Evolutionary conservation across 2,329 filamentous ascomycete species (phyloP), one percentile per base, ranked within the genome.

Genomic region (Pseudogymnoascus sp.): DNA sequence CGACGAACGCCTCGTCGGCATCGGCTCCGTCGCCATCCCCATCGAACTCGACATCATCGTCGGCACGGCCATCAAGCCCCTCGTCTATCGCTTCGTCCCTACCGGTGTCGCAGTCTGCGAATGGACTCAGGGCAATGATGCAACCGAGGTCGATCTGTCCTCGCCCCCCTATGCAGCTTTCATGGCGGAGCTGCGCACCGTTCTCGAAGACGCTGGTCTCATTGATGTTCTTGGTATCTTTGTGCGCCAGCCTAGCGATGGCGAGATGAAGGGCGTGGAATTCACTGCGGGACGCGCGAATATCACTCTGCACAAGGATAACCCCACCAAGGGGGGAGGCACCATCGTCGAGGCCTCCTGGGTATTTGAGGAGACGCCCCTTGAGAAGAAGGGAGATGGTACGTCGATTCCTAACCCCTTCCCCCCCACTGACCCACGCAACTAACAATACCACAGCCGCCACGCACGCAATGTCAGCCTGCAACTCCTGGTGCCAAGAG

Each of bases 1-100:
- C 10, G 70, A 71, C 52, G 71, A 73, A 38, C 71, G 73, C 52
- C 64, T 62, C 38, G 60, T 45, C 21, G 57, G 10, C 21, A 10
- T 38, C 5, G 59, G 59, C 15, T 59, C 69, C 23, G 62, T 59
- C 0, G 45, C 45, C 3, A 10, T 52, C 5, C 45, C 45, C 10
- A 58, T 35, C 30, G 35, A 39, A 13, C 9, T 58, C n/a, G 55
- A 58, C 33, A 58, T 39, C 35, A 39, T 21, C 12, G 33, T 35
- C 18, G 55, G 33, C 5, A 39, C 55, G 3, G 35, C 55, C 6
- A 23, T 58, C 30, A 39, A 58, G 55, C 55, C 55, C 2, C 55
- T 58, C 5, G 35, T 58, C 10, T 39, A 39, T 30, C 30, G 33
- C 55, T 23, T 58, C 18, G 26, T 52, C 5, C n/a, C 15, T 5